Base-by-base conservation (phyloP, 768 basidiomycete genomes). In the Antrodiella citrinella region DNA sequence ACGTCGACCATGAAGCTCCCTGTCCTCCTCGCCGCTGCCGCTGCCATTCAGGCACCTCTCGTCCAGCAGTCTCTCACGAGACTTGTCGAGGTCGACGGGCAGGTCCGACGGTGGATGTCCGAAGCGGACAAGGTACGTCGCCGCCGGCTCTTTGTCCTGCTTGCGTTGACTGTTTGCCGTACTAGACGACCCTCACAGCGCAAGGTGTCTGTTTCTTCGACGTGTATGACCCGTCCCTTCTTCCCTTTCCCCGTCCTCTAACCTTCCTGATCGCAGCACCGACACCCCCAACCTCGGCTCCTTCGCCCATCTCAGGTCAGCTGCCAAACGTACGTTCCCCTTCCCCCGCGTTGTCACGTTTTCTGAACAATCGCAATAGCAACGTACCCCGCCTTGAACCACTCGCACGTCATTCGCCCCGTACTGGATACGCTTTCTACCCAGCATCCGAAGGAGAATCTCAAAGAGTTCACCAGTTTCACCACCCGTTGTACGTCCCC, bases 121-220 rank as follows among this genome's bases (percentile, higher is more conserved):
- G 93, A 96, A 67, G 67, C 86, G n/a, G 84, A 93, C 57, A 96
- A 95, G 82, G 87, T 86, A 26, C 52, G 47, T 35, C 30, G 30
- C 30, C 30, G 7, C 30, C 15, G 49, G 15, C 7, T 15, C 50
- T 44, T 41, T 48, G 46, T 44, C 43, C 21, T 35, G 21, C 44
- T 38, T n/a, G n/a, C n/a, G n/a, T n/a, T n/a, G n/a, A n/a, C n/a
- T n/a, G n/a, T 23, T 26, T 52, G 23, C 57, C 19, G 20, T 25
- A 51, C 22, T 57, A 91, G 90, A 85, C 94, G 53, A 70, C 80
- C 59, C 76, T 81, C 53, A 94, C 87, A 67, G 81, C 82, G 45
- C 73, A 77, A 56, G 90, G 90, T 54, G 59, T 82, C 68, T 83
- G 77, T 48, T 94, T 93, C 75, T 87, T 94, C 69, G 92, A 94